phyloP scores from a whole-genome alignment of 768 basidiomycete species.

The Lentinus tigrinus region DNA sequence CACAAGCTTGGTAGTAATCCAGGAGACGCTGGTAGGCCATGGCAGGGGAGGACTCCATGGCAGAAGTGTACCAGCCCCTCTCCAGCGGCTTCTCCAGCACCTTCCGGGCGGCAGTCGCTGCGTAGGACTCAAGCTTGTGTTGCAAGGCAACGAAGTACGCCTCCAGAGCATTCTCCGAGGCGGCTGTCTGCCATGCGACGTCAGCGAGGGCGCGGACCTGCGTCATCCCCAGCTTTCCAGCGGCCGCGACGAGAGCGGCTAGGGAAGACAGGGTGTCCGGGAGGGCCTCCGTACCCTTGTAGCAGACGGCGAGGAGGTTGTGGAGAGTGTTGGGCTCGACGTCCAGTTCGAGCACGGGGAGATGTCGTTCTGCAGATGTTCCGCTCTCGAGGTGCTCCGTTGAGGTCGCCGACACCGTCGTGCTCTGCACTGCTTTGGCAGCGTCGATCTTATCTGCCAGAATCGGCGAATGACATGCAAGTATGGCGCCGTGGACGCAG shows the following conservation, averaged over 20 bases:
- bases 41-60: not conserved
- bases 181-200: no score
- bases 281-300: not conserved
- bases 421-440: no score
- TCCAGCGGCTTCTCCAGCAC: not conserved
- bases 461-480: no score
- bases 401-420: not conserved
- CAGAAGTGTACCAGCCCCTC: not conserved
- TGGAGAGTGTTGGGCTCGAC: not conserved
- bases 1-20: not conserved
- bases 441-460: no score
- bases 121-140: not conserved
- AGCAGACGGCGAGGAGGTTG: not conserved
- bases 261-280: not conserved
- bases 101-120: not conserved
- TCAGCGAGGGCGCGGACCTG: no score
- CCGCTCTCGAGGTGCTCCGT: not conserved
- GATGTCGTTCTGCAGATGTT: not conserved
- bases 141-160: not conserved
- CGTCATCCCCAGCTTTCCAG: not conserved
- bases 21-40: not conserved
- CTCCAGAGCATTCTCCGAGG: not conserved
- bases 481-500: no score
- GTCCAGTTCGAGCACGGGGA: not conserved
- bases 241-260: not conserved